phyloP scores from a whole-genome alignment of 2,329 filamentous ascomycete species.

The Ophiognomonia clavigignenti-juglandacearum region DNA sequence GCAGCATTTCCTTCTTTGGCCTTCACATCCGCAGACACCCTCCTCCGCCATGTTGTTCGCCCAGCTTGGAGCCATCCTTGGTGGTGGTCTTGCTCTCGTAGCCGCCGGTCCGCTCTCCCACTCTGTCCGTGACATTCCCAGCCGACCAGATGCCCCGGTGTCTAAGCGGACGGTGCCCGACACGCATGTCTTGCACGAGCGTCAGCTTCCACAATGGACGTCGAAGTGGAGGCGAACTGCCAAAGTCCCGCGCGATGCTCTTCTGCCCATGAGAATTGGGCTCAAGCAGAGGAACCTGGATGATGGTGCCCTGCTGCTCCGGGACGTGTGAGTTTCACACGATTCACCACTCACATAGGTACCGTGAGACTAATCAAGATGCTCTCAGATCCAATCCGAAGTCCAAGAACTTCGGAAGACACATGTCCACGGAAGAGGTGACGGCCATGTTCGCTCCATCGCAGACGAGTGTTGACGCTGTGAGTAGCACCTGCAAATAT shows the following conservation, averaged over 20 bases:
- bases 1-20: too few relatives aligned
- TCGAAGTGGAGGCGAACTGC: conserved; percentile 23
- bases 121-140: conserved; percentile 3
- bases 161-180: conserved; percentile 13
- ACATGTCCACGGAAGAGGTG: conserved; percentile 31
- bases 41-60: conserved; percentile 1
- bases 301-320: conserved; percentile 24
- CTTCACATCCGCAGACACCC: background rate
- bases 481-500: conserved; percentile 23
- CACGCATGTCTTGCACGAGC: conserved; percentile 25
- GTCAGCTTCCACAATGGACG: conserved; percentile 21
- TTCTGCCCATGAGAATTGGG: conserved; percentile 30
- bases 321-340: conserved; percentile 25
- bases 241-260: conserved; percentile 18
- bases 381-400: conserved; percentile 26
- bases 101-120: conserved; percentile 3
- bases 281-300: conserved; percentile 28
- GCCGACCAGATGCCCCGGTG: background rate
- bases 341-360: background rate
- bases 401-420: conserved; percentile 34
- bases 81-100: conserved; percentile 2
- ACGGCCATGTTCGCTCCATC: conserved; percentile 33
- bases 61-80: conserved; percentile 5
- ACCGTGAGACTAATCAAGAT: background rate
- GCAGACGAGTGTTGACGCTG: conserved; percentile 26